Percentiles rank a stretch among this genome's conserved stretches.
phyloP scores from a whole-genome alignment of 257 asterid species.

The Solanum etuberosum region DNA sequence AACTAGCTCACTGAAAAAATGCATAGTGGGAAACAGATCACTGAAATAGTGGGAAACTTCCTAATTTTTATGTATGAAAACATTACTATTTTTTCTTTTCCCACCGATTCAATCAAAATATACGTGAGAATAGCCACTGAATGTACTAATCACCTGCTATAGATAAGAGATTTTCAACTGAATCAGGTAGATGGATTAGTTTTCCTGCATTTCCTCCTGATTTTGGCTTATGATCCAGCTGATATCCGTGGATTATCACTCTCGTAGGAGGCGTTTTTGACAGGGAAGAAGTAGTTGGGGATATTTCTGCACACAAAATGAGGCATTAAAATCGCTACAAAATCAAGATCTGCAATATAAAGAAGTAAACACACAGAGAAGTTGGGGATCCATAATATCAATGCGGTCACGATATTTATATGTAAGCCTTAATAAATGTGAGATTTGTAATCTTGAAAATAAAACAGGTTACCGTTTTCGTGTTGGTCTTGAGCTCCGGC shows the following conservation, averaged over 20 bases:
- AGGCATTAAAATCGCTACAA: background rate
- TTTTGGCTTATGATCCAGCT: constrained; percentile 40
- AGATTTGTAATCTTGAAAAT: background rate
- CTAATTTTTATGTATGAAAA: too few species aligned
- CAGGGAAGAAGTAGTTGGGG: constrained; percentile 4
- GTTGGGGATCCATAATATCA: too few species aligned
- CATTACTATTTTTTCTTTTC: too few species aligned
- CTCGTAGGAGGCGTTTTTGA: constrained; percentile 31
- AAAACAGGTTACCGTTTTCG: constrained; percentile 17
- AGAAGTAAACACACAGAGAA: background rate
- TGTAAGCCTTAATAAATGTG: background rate
- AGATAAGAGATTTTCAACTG: constrained; percentile 53
- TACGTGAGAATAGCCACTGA: background rate
- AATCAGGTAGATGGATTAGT: constrained; percentile 75
- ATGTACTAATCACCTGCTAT: constrained; percentile 42
- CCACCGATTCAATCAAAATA: background rate
- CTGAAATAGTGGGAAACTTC: too few species aligned
- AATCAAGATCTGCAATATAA: background rate
- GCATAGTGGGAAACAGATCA: too few species aligned
- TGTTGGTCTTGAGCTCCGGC: constrained; percentile 27
- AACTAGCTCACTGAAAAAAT: too few species aligned
- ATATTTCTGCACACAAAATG: constrained; percentile 25
- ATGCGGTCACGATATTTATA: background rate
- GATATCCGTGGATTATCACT: constrained; percentile 79
- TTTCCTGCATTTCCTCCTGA: constrained; percentile 50